Base-by-base conservation (phyloP, 768 basidiomycete genomes). In the Pholiota conissans region DNA sequence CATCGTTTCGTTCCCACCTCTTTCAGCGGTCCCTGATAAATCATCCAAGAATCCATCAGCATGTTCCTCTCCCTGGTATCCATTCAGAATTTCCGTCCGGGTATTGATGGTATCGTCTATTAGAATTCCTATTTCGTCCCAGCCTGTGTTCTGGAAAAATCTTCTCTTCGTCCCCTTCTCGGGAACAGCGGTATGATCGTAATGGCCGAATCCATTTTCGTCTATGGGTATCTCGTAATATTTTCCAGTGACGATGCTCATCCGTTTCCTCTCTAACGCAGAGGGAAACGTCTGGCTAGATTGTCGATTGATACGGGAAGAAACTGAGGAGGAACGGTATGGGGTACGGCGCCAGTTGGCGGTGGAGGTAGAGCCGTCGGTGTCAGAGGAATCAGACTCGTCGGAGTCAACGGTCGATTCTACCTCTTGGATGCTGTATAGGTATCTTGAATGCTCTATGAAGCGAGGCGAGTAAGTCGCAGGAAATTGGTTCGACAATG, bases 191-290 rank as follows among this genome's bases (percentile, higher is more conserved):
- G 73, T 73, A 52, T 59, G 58, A 14, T 74, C 77, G 46, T 74
- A 78, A 56, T 79, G 75, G n/a, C 69, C 72, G 56, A 71, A 76
- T 27, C 75, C 76, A 35, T 75, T 71, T 50, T 79, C 82, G n/a
- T 79, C 73, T 7, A 68, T 52, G 0, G 82, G 80, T 0, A 80
- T 74, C 34, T 86, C 82, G 58, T 82, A 74, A 59, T 81, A 84
- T 55, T 82, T 78, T 53, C 83, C 83, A 11, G 86, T 87, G 50
- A 87, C 50, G 45, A 90, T 77, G 63, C 86, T 89, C 86, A 91
- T 90, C 42, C 85, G 82, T 63, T 83, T 84, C 62, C 78, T 78
- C 32, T 72, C 72, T 22, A 69, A 65, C 16, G 66, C 30, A 48
- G 66, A 58, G 59, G 40, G 40, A 50, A 26, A 61, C 14, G 65